These are phyloP conservation scores for Leishmania gerbilli DNA, from an alignment of 208 protist genomes.

Conservation along the genomic window DNA sequence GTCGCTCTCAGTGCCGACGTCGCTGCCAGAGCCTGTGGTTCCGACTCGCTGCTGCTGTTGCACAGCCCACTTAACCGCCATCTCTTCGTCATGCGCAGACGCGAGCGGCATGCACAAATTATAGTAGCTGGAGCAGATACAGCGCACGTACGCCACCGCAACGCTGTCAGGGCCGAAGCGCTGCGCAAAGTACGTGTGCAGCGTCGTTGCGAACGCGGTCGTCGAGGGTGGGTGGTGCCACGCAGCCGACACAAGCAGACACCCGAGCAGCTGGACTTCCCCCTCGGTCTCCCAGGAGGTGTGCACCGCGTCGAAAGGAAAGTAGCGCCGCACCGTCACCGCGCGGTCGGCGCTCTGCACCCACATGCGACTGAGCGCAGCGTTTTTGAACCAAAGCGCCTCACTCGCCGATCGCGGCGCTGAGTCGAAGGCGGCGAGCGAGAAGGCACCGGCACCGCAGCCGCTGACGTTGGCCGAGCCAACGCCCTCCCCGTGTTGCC, in stretches of 20 bases:
- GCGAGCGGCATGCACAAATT: slow-evolving; percentile 26
- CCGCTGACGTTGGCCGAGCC: neutral
- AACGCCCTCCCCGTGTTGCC: neutral
- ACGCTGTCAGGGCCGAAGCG: slow-evolving; percentile 59
- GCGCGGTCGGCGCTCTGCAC: slow-evolving; percentile 33
- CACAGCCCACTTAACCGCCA: slow-evolving; percentile 13
- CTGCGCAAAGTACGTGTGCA: slow-evolving; percentile 53
- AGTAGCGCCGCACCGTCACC: slow-evolving; percentile 33
- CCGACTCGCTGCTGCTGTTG: neutral
- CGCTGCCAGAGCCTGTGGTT: slow-evolving; percentile 1
- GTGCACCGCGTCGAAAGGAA: slow-evolving; percentile 55
- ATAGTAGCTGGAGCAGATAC: slow-evolving; percentile 47
- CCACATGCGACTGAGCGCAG: slow-evolving; percentile 38
- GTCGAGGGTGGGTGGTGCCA: slow-evolving; percentile 37
- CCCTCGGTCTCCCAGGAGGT: slow-evolving; percentile 79
- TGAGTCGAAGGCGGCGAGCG: neutral
- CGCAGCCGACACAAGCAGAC: slow-evolving; percentile 59
- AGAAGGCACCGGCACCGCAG: neutral
- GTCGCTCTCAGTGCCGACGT: neutral
- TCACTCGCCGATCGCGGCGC: slow-evolving; percentile 24
- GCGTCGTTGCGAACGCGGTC: slow-evolving; percentile 9
- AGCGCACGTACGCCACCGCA: slow-evolving; percentile 51
- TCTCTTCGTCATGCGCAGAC: slow-evolving; percentile 10
- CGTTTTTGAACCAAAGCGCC: slow-evolving; percentile 34
- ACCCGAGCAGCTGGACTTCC: slow-evolving; percentile 83